Conservation (phyloP, 73 alveolate species). For the Paramecium sexaurelia region DNA sequence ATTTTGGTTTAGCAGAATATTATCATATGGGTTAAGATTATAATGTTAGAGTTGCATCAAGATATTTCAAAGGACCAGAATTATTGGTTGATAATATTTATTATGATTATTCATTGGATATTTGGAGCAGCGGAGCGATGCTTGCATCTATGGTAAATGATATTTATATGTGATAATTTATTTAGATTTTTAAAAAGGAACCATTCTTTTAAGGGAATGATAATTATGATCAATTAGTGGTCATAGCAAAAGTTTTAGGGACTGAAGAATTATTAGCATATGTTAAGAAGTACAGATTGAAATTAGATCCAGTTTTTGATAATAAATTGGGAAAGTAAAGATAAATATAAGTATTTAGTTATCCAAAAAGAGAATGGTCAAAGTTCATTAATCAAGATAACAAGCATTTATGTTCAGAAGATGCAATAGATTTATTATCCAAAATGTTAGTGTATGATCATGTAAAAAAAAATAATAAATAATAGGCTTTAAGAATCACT, state of each 20-base stretch:
- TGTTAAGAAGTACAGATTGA: slow-evolving; percentile 67
- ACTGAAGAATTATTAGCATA: slow-evolving; percentile 79
- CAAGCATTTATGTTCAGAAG: slow-evolving; percentile 87
- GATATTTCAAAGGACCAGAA: slow-evolving; percentile 97
- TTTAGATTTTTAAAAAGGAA: slow-evolving; percentile 88
- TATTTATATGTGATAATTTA: background rate
- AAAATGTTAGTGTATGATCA: slow-evolving; percentile 95
- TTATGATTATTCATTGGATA: slow-evolving; percentile 91
- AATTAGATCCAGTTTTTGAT: slow-evolving; percentile 73
- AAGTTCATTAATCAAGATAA: slow-evolving; percentile 86
- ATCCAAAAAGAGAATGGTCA: slow-evolving; percentile 59
- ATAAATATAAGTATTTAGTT: background rate
- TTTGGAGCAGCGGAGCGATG: slow-evolving; percentile 94
- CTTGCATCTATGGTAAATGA: slow-evolving; percentile 81
- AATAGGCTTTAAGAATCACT: slow-evolving; percentile 77
- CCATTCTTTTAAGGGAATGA: slow-evolving; percentile 98
- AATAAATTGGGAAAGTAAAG: slow-evolving; percentile 58
- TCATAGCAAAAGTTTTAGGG: slow-evolving; percentile 96
- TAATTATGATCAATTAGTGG: slow-evolving; percentile 94
- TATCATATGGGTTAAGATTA: slow-evolving; percentile 93
- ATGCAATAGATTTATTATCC: slow-evolving; percentile 94
- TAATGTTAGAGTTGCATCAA: slow-evolving; percentile 95
- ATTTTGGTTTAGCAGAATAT: slow-evolving; percentile 98
- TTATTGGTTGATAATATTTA: slow-evolving; percentile 84
- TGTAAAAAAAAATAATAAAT: slow-evolving; percentile 33